phyloP scores from a whole-genome alignment of 1,139 yeast species.

The Sugiyamaella japonica region DNA sequence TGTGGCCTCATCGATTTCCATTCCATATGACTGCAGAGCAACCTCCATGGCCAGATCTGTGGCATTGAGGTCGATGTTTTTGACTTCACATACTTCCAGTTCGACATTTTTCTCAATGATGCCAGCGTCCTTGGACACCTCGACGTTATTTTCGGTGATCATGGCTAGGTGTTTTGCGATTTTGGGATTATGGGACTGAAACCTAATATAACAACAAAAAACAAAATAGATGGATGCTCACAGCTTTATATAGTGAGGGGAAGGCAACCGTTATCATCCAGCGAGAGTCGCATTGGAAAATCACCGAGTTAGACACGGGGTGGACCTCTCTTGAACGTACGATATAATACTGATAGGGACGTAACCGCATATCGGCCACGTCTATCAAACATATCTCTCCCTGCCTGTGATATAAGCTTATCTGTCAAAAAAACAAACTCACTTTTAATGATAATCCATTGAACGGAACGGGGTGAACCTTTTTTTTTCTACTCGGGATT shows the following conservation, averaged over 20 bases:
- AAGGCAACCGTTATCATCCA: too few relatives aligned
- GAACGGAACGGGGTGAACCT: too few relatives aligned
- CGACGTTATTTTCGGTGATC: neutral
- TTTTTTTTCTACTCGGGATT: neutral
- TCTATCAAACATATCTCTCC: neutral
- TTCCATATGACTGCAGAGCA: slow-evolving; percentile 28
- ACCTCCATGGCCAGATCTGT: slow-evolving; percentile 26
- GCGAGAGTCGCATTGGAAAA: too few relatives aligned
- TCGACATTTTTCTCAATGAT: neutral
- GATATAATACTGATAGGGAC: neutral
- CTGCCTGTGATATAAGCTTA: neutral
- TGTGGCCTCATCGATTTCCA: slow-evolving; percentile 31
- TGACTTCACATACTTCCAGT: slow-evolving; percentile 6
- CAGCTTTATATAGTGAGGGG: neutral
- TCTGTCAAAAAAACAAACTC: neutral
- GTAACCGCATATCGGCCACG: neutral
- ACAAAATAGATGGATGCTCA: neutral
- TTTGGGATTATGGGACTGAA: neutral
- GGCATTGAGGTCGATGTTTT: slow-evolving; percentile 11
- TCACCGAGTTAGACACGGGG: neutral
- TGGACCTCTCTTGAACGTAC: neutral
- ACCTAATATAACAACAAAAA: too few relatives aligned
- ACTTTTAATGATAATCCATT: too few relatives aligned
- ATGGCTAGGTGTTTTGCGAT: neutral
- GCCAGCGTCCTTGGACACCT: neutral